Evolutionary conservation across 2,329 filamentous ascomycete genomes (phyloP).

Genomic region (Aspergillus quadricinctus): DNA sequence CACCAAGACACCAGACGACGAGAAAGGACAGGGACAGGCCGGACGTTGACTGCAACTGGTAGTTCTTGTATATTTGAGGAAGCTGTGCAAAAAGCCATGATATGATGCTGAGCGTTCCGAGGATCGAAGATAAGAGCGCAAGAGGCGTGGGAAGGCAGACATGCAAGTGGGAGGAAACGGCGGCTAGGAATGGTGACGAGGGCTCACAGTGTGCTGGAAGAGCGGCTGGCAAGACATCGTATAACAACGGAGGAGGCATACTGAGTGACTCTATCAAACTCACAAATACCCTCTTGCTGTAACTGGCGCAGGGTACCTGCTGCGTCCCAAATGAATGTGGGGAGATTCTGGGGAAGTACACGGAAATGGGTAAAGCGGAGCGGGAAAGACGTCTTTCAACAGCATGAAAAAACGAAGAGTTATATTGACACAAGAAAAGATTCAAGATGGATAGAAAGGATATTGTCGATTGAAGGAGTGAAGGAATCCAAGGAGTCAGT

Average conservation of each 20-base stretch:
- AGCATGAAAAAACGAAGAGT: background rate
- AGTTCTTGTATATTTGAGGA: conserved; percentile 67
- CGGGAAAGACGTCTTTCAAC: background rate
- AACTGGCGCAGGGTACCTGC: background rate
- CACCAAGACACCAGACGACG: conserved; percentile 62
- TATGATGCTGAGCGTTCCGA: conserved; percentile 60
- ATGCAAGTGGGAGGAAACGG: conserved; percentile 56
- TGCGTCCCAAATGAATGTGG: background rate
- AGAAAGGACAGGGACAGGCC: conserved; percentile 63
- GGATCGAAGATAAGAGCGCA: conserved; percentile 56
- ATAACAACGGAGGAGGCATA: conserved; percentile 30
- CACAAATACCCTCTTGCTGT: background rate
- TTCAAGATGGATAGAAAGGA: background rate
- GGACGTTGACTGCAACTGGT: conserved; percentile 58
- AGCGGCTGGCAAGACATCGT: conserved; percentile 22
- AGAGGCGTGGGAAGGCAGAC: conserved; percentile 61
- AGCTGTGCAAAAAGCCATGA: conserved; percentile 67
- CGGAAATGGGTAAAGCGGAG: background rate
- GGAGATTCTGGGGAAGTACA: background rate
- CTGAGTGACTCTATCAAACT: background rate
- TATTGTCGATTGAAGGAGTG: background rate
- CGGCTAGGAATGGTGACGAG: conserved; percentile 52
- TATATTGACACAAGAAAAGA: background rate
- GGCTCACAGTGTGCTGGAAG: conserved; percentile 60
- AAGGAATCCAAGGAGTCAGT: background rate